Base-by-base conservation (phyloP, 2,329 filamentous ascomycete species). In the Aureobasidium mangrovei region DNA sequence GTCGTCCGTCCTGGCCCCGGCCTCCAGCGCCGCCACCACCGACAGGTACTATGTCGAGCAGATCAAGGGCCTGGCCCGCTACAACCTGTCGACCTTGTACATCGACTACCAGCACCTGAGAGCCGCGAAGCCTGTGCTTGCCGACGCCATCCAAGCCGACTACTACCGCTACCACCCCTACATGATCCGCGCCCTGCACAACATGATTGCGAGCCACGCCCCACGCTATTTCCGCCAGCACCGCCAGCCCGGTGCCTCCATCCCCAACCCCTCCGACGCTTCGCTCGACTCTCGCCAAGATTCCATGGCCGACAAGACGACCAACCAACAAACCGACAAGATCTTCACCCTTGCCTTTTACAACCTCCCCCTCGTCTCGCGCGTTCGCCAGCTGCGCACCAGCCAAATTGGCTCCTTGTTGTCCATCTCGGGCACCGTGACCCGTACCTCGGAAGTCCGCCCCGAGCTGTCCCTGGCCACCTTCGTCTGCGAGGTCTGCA, bases 131-230 rank as follows among this genome's bases (percentile, higher is more conserved):
- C 27, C 12, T 8, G 84, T 86, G 56, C 75, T 98, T 51, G 89
- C 91, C 40, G 84, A 88, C 58, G 91, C 89, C 48, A 86, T 97
- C 58, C 85, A 90, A 60, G 84, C 83, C 63, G 86, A 94, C 65
- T 97, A 96, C 75, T 97, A 96, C 70, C 88, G 93, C 61, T 95
- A 95, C 68, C 78, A 94, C 27, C 93, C 93, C 2, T 98, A 93
- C 69, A 81, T 98, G 64, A 89, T 87, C 26, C 83, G 86, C 59
- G 91, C 86, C 28, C 76, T 98, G 41, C 90, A 98, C 73, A 94
- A 90, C 65, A 82, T 95, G 71, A 94, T 98, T 63, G 85, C 88
- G 61, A 95, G 95, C 72, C 86, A 96, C 72, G 91, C 96, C 69
- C 88, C 93, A 4, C 80, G 86, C 66, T 98, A 97, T 73, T 97